Percentiles rank a stretch among this genome's conserved stretches.
Evolutionary conservation across 129 eudicot genomes (phyloP).

Genomic region (Flaveria bidentis): DNA sequence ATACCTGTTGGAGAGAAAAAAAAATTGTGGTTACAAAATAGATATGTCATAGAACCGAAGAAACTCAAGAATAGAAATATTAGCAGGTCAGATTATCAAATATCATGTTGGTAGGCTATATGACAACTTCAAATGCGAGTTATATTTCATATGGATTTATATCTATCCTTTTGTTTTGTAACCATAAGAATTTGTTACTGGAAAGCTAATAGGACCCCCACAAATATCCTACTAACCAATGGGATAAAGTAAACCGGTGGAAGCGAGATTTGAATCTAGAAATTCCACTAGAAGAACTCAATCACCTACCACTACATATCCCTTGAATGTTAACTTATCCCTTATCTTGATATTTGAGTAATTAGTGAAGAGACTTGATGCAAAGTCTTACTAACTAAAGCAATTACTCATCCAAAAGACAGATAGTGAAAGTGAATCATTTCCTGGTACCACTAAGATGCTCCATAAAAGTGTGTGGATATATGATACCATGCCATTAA

Average conservation of each 20-base stretch:
- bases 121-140: not conserved
- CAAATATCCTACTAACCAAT: not conserved
- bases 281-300: not conserved
- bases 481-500: not conserved
- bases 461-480: not conserved
- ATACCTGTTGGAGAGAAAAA: slow-evolving; percentile 28
- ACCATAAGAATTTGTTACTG: not conserved
- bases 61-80: not conserved
- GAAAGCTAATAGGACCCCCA: not conserved
- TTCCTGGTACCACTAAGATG: slow-evolving; percentile 17
- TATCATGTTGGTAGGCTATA: slow-evolving; percentile 10
- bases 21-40: not conserved
- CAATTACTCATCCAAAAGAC: slow-evolving; percentile 17
- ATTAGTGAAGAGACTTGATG: slow-evolving; percentile 5
- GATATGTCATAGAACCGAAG: not conserved
- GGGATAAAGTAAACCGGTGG: not conserved
- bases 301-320: not conserved
- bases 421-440: slow-evolving; percentile 4
- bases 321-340: not conserved
- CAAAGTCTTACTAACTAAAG: not conserved
- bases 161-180: not conserved
- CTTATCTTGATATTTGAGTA: slow-evolving; percentile 15
- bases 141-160: not conserved
- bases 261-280: not conserved
- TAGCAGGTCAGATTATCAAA: slow-evolving; percentile 1